These are phyloP conservation scores for Aulographum hederae DNA, from an alignment of 2,329 filamentous ascomycete species.

Conservation along the genomic window DNA sequence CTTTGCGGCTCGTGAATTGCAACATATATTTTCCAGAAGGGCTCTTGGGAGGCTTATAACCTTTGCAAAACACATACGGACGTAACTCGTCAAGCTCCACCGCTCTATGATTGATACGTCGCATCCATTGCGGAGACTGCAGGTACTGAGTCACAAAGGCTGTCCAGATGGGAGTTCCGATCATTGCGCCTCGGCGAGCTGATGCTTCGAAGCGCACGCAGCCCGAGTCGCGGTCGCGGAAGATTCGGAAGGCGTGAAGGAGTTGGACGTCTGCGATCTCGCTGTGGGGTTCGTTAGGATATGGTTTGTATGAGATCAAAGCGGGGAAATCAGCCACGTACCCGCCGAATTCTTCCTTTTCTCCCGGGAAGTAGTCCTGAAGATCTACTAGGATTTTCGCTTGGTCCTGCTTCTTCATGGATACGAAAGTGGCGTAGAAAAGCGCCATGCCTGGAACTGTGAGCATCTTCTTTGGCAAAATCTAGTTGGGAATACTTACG, in stretches of 20 bases:
- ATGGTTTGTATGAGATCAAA: neutral
- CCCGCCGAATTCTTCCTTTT: neutral
- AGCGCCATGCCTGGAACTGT: slow-evolving; percentile 29
- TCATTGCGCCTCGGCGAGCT: slow-evolving; percentile 31
- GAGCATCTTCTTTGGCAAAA: neutral
- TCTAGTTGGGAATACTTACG: slow-evolving; percentile 17
- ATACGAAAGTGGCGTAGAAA: slow-evolving; percentile 37
- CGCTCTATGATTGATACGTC: slow-evolving; percentile 20
- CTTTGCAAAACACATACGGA: slow-evolving; percentile 32
- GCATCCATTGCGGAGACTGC: slow-evolving; percentile 28
- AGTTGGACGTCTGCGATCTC: slow-evolving; percentile 32
- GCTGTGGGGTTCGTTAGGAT: slow-evolving; percentile 15
- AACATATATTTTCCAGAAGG: too few relatives aligned
- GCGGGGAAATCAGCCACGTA: neutral
- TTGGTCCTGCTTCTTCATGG: slow-evolving; percentile 38
- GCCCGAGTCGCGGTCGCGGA: slow-evolving; percentile 29
- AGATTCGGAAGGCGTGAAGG: slow-evolving; percentile 36
- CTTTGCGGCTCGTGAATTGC: too few relatives aligned
- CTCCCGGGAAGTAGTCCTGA: slow-evolving; percentile 15
- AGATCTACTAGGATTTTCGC: slow-evolving; percentile 19
- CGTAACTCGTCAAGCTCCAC: slow-evolving; percentile 31
- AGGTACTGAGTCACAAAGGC: slow-evolving; percentile 34
- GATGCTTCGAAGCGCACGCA: slow-evolving; percentile 39
- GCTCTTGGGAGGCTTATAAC: slow-evolving; percentile 30
- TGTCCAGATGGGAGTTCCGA: slow-evolving; percentile 41